Percentiles rank a stretch among this genome's conserved stretches.
Evolutionary conservation across 371 early-diverging fungal species (phyloP).

Genomic region (Lichtheimia ramosa): DNA sequence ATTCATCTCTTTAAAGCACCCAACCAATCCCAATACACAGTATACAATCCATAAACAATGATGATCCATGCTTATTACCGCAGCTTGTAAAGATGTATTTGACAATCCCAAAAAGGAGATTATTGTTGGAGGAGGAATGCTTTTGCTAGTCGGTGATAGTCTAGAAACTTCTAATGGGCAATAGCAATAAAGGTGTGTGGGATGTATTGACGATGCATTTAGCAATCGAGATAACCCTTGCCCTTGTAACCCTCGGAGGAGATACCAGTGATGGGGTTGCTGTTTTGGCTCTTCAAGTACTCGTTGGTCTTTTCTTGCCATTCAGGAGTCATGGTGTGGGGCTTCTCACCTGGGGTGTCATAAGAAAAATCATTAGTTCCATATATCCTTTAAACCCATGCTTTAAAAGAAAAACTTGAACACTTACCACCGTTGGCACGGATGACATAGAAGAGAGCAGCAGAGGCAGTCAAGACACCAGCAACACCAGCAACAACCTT

Average conservation of each 20-base stretch:
- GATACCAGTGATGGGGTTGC: conserved; percentile 89
- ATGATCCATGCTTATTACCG: no score
- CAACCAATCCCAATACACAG: no score
- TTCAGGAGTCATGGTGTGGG: conserved; percentile 82
- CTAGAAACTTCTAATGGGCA: no score
- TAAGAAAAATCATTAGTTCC: conserved; percentile 5
- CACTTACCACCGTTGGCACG: conserved; percentile 66
- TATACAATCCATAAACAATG: no score
- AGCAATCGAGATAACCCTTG: conserved; percentile 61
- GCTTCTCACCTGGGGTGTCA: conserved; percentile 55
- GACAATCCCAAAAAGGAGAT: no score
- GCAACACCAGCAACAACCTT: conserved; percentile 76
- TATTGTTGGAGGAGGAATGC: no score
- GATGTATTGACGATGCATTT: neutral
- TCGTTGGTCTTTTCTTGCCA: conserved; percentile 92
- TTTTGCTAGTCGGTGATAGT: no score
- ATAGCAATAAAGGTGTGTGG: no score
- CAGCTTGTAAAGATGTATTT: no score
- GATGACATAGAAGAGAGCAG: conserved; percentile 68
- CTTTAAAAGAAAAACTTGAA: neutral
- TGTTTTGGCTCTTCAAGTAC: conserved; percentile 78
- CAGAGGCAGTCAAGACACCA: conserved; percentile 59
- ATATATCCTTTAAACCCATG: neutral
- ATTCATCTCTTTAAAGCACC: no score
- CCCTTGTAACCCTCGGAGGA: conserved; percentile 86